Percentiles rank a stretch among this genome's conserved stretches.
These are phyloP conservation scores for Claviceps spartinae DNA, from an alignment of 2,329 filamentous ascomycete genomes.

Conservation along the genomic window DNA sequence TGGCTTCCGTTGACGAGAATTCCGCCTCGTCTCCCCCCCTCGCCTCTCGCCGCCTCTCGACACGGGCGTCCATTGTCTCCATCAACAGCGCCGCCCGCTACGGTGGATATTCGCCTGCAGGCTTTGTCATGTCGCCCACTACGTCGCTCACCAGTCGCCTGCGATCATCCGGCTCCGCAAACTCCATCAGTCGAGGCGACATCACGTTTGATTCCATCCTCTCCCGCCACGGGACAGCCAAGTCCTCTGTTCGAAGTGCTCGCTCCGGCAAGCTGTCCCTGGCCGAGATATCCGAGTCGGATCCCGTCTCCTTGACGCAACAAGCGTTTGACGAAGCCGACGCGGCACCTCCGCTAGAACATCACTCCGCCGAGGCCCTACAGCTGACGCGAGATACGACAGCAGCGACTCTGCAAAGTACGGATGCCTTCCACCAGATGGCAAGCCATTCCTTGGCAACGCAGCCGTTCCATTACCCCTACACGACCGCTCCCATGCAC, in stretches of 20 bases:
- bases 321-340: conserved; percentile 43
- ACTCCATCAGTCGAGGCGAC: conserved; percentile 28
- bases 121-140: conserved; percentile 53
- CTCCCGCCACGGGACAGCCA: conserved; percentile 40
- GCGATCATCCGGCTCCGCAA: conserved; percentile 38
- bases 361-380: conserved; percentile 19
- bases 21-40: conserved; percentile 9
- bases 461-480: background rate
- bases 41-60: conserved; percentile 31
- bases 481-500: background rate
- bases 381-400: conserved; percentile 20
- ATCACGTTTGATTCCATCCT: conserved; percentile 24
- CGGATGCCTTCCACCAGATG: conserved; percentile 22
- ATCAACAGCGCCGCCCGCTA: conserved; percentile 52
- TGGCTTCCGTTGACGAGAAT: conserved; percentile 4
- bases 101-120: conserved; percentile 57
- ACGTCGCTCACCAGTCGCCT: conserved; percentile 45
- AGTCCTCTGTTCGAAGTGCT: conserved; percentile 37
- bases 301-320: conserved; percentile 36
- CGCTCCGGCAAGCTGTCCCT: conserved; percentile 37
- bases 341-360: conserved; percentile 22
- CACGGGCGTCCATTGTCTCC: conserved; percentile 51
- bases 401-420: conserved; percentile 6
- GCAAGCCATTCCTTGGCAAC: conserved; percentile 13
- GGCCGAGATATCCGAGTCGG: conserved; percentile 44